Evolutionary conservation across 805 yeast species (phyloP), one percentile per base, ranked within the genome.

Genomic region (Candida morakotiae): DNA sequence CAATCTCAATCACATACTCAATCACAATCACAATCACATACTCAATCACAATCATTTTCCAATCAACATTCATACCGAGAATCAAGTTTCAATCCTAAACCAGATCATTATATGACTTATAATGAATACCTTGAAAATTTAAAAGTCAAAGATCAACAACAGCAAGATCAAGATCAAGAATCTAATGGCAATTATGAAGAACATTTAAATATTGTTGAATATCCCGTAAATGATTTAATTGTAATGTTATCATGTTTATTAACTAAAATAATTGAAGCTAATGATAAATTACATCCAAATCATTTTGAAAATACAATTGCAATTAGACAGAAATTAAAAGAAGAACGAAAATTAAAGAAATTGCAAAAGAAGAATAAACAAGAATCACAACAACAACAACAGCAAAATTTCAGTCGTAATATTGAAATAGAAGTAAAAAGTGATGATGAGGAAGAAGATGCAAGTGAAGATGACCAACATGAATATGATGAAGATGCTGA

Each of bases 231-330:
- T 41, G 91, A 85, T 45, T 71, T 93, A 19, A 69, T 93, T 30
- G 59, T 79, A 31, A 91, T 93, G 97, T 71, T 91, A 35, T 78
- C 96, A 15, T 82, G 94, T 6, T 67, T 91, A 37, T 66, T 91
- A 37, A 87, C 87, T 46, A 86, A 85, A 55, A 88, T 93, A 33
- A 83, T 91, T 26, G 91, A 85, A 51, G 88, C 95, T 9, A 93
- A 91, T 61, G 98, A 91, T 59, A 70, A 79, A 35, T 64, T 87
- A 24, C 91, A 82, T 51, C 84, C 89, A 2, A 81, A 78, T 45
- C 81, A 77, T 48, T 73, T 75, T 45, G 71, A 72, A 44, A 62
- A 65, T 40, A 66, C 72, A 23, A 61, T 67, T 15, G 70, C 70
- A 15, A 55, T 58, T 27, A 49, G 72, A 19, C 72, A 67, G 42